Percentiles rank a stretch among this genome's conserved stretches.
These are phyloP conservation scores for Coniferiporia sulphurascens DNA, from an alignment of 1,284 basidiomycete genomes.

Conservation along the genomic window DNA sequence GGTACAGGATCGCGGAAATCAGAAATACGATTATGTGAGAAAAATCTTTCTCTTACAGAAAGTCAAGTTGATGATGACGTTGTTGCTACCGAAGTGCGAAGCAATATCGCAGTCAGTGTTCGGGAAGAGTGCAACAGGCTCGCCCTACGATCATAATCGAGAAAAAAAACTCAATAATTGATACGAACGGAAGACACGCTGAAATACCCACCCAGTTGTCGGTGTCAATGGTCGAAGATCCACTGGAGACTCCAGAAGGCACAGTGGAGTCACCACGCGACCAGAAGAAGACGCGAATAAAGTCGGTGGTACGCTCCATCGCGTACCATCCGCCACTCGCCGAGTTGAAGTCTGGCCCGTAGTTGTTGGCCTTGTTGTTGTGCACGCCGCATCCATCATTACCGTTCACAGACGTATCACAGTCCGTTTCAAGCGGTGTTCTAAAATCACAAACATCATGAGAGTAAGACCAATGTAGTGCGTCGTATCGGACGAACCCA, in stretches of 20 bases:
- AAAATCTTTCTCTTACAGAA: slow-evolving; percentile 34
- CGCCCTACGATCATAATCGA: slow-evolving; percentile 34
- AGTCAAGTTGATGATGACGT: slow-evolving; percentile 56
- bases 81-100: slow-evolving; percentile 49
- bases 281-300: slow-evolving; percentile 52
- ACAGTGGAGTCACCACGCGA: slow-evolving; percentile 34
- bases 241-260: slow-evolving; percentile 37
- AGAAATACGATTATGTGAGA: not conserved
- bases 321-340: slow-evolving; percentile 57
- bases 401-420: slow-evolving; percentile 47
- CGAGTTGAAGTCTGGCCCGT: slow-evolving; percentile 55
- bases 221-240: slow-evolving; percentile 33
- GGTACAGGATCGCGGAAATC: not conserved
- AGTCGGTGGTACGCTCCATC: slow-evolving; percentile 39
- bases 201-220: slow-evolving; percentile 36
- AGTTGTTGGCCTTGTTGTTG: slow-evolving; percentile 39
- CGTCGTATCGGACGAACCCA: slow-evolving; percentile 39
- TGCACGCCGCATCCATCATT: slow-evolving; percentile 65
- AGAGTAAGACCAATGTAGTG: slow-evolving; percentile 31
- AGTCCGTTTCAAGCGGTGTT: slow-evolving; percentile 38
- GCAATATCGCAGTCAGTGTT: slow-evolving; percentile 45
- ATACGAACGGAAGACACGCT: not conserved
- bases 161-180: slow-evolving; percentile 16
- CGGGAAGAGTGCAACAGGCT: slow-evolving; percentile 53
- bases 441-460: slow-evolving; percentile 25